Conservation (phyloP, 208 protist genomes). For the Crithidia fasciculata region DNA sequence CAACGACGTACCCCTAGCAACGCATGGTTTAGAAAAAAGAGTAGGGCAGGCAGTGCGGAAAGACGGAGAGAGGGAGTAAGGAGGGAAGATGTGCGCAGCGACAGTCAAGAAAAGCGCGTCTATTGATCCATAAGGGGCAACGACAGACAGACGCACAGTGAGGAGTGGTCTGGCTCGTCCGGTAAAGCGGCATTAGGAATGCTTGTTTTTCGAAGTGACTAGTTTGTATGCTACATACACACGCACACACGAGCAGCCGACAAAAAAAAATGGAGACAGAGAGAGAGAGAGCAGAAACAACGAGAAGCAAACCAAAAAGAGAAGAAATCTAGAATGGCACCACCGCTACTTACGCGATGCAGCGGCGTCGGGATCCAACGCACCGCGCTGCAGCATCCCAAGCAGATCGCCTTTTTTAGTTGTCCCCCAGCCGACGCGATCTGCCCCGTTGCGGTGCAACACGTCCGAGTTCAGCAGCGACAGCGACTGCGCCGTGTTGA, state of each 20-base stretch:
- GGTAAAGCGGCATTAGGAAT: no score
- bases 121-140: no score
- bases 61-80: not conserved
- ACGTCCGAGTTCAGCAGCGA: conserved; percentile 86
- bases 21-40: not conserved
- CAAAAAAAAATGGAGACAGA: not conserved
- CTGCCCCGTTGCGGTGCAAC: conserved; percentile 52
- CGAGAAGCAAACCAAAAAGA: not conserved
- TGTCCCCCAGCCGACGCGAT: conserved; percentile 43
- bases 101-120: no score
- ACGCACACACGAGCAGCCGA: not conserved
- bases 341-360: conserved; percentile 15
- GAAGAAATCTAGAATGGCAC: not conserved
- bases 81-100: no score
- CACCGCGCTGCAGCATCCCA: conserved; percentile 69
- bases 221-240: not conserved
- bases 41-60: not conserved
- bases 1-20: no score
- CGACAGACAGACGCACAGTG: no score
- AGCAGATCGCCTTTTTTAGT: conserved; percentile 62
- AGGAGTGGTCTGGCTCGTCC: no score
- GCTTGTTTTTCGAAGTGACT: no score
- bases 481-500: conserved; percentile 78
- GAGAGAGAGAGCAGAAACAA: not conserved
- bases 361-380: conserved; percentile 53